phyloP scores from a whole-genome alignment of 441 rosid species.

The Gossypium schwendimanii region DNA sequence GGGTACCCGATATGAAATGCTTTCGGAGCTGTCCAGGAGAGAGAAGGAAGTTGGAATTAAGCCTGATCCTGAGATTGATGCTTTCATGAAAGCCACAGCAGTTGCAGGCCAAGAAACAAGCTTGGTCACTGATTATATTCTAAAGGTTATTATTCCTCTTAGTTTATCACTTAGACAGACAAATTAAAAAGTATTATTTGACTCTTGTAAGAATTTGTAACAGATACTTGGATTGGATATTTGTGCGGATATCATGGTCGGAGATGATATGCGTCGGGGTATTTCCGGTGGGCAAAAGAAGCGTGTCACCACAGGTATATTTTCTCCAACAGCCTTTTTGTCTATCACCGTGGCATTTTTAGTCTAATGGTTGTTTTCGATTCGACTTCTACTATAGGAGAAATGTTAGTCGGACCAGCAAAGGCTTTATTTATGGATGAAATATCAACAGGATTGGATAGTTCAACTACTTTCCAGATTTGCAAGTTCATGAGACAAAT shows the following conservation, averaged over 20 bases:
- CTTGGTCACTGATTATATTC: slow-evolving; percentile 77
- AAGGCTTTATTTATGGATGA: slow-evolving; percentile 8
- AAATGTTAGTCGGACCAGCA: slow-evolving; percentile 84
- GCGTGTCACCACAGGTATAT: slow-evolving; percentile 77
- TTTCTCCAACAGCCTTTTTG: neutral
- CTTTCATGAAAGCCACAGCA: slow-evolving; percentile 87
- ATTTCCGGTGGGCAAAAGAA: slow-evolving; percentile 89
- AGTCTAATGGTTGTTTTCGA: slow-evolving; percentile 15
- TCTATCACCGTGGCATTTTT: neutral
- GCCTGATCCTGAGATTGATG: slow-evolving; percentile 83
- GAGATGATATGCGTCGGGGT: slow-evolving; percentile 82
- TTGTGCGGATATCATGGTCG: slow-evolving; percentile 72
- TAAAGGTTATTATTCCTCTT: slow-evolving; percentile 46
- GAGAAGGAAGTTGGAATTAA: slow-evolving; percentile 76
- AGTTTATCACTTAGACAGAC: neutral
- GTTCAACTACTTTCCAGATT: slow-evolving; percentile 9
- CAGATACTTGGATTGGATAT: slow-evolving; percentile 86
- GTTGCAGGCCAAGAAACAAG: slow-evolving; percentile 71
- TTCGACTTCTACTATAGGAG: slow-evolving; percentile 45
- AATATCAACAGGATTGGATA: slow-evolving; percentile 7
- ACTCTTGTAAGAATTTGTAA: slow-evolving; percentile 11
- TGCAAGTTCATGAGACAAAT: slow-evolving; percentile 9
- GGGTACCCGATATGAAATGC: slow-evolving; percentile 66
- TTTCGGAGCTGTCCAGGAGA: slow-evolving; percentile 59
- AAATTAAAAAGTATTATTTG: neutral